These are phyloP conservation scores for Candida andamanensis DNA, from an alignment of 805 yeast genomes.

Conservation along the genomic window DNA sequence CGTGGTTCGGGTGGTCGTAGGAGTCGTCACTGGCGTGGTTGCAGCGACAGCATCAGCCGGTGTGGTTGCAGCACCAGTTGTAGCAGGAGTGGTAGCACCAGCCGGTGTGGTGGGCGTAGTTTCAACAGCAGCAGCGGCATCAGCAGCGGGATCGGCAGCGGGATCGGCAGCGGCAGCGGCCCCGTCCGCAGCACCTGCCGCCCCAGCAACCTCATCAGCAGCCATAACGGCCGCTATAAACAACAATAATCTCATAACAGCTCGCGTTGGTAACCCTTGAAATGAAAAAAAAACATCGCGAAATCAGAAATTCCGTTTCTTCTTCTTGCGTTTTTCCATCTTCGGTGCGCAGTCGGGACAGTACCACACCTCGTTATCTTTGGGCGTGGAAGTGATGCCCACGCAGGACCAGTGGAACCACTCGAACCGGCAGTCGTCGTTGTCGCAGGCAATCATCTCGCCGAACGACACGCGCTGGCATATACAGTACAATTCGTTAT, in stretches of 20 bases:
- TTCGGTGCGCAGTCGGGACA: slow-evolving; percentile 74
- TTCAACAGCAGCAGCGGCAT: slow-evolving; percentile 8
- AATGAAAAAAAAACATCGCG: neutral
- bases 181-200: slow-evolving; percentile 3
- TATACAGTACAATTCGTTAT: slow-evolving; percentile 64
- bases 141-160: slow-evolving; percentile 7
- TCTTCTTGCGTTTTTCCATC: slow-evolving; percentile 41
- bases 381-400: slow-evolving; percentile 82
- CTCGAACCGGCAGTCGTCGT: slow-evolving; percentile 78
- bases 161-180: slow-evolving; percentile 8
- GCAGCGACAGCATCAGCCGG: slow-evolving; percentile 7
- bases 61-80: slow-evolving; percentile 6
- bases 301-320: slow-evolving; percentile 23
- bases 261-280: neutral
- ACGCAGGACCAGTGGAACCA: slow-evolving; percentile 98
- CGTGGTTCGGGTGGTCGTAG: slow-evolving; percentile 10
- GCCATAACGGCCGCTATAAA: neutral
- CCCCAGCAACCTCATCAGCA: neutral
- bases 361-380: slow-evolving; percentile 78
- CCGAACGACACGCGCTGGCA: slow-evolving; percentile 96
- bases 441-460: slow-evolving; percentile 96
- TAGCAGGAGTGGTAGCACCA: slow-evolving; percentile 1
- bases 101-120: slow-evolving; percentile 6
- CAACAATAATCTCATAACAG: neutral
- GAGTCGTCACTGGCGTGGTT: slow-evolving; percentile 8